Evolutionary conservation across 2,329 filamentous ascomycete genomes (phyloP).

Genomic region (Stagonosporopsis vannaccii): DNA sequence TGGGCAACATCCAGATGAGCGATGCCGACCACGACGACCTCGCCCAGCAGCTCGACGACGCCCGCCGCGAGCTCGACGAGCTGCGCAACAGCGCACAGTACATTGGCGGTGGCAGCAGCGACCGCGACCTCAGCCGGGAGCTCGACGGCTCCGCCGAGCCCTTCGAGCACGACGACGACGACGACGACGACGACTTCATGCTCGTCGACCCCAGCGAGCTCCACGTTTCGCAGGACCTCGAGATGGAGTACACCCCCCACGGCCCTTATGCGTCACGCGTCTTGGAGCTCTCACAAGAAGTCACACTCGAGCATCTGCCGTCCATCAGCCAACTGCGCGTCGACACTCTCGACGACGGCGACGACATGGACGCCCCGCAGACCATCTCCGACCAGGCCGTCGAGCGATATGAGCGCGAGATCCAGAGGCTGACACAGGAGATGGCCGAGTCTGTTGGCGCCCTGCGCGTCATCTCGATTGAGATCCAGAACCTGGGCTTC

Average conservation of each 20-base stretch:
- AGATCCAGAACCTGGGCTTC: constrained; percentile 54
- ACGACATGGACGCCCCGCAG: constrained; percentile 30
- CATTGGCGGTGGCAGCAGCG: constrained; percentile 31
- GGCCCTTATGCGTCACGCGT: constrained; percentile 41
- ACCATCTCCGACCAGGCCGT: constrained; percentile 47
- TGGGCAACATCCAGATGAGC: constrained; percentile 49
- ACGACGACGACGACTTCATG: constrained; percentile 40
- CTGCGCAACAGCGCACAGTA: constrained; percentile 43
- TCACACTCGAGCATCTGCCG: constrained; percentile 38
- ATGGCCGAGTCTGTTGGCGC: constrained; percentile 51
- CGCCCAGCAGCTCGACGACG: constrained; percentile 44
- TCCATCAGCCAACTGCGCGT: constrained; percentile 35
- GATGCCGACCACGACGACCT: constrained; percentile 46
- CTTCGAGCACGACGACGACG: constrained; percentile 39
- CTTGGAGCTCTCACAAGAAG: constrained; percentile 37
- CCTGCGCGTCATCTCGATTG: constrained; percentile 53
- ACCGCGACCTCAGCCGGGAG: constrained; percentile 28
- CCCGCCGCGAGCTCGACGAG: constrained; percentile 46
- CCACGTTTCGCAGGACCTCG: constrained; percentile 38
- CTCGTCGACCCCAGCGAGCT: constrained; percentile 46
- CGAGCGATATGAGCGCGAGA: constrained; percentile 50
- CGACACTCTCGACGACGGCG: constrained; percentile 35
- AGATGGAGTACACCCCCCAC: constrained; percentile 36
- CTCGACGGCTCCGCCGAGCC: constrained; percentile 30
- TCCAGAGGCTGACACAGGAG: constrained; percentile 48